Evolutionary conservation across 352 stramenopile genomes (phyloP).

Genomic region (Thalassiosira ordinaria): DNA sequence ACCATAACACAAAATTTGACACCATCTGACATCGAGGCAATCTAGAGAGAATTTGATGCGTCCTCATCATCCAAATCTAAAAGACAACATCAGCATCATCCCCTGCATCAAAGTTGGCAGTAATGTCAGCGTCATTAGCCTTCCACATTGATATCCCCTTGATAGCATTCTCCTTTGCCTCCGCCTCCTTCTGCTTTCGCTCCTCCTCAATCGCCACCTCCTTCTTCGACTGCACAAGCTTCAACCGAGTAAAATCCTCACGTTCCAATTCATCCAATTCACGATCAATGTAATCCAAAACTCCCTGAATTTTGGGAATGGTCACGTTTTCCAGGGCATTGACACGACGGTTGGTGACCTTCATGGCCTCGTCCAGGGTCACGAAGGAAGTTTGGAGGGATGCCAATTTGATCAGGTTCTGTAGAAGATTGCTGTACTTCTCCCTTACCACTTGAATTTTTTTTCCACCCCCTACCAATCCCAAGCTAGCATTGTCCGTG

Average conservation of each 20-base stretch:
- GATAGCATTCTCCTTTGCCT: slow-evolving; percentile 32
- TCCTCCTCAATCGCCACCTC: slow-evolving; percentile 88
- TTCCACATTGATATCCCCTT: slow-evolving; percentile 16
- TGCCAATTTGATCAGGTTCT: slow-evolving; percentile 88
- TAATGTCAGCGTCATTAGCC: slow-evolving; percentile 75
- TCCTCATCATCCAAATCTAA: slow-evolving; percentile 32
- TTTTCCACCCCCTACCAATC: slow-evolving; percentile 94
- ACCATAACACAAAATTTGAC: neutral
- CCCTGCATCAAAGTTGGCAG: slow-evolving; percentile 71
- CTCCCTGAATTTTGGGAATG: slow-evolving; percentile 97
- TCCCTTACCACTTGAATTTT: slow-evolving; percentile 95
- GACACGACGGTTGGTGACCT: slow-evolving; percentile 98
- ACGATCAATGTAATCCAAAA: slow-evolving; percentile 96
- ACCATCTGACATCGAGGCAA: neutral
- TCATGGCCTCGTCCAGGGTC: slow-evolving; percentile 96
- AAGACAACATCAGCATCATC: slow-evolving; percentile 85
- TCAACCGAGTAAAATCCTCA: slow-evolving; percentile 94
- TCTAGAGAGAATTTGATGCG: neutral
- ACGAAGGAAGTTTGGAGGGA: slow-evolving; percentile 97
- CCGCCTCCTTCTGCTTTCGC: slow-evolving; percentile 80
- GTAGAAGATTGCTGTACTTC: slow-evolving; percentile 86
- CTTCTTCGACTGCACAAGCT: slow-evolving; percentile 99
- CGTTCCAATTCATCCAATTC: slow-evolving; percentile 99
- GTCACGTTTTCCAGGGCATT: slow-evolving; percentile 99
- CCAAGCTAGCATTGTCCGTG: slow-evolving; percentile 95